These are phyloP conservation scores for Sequoiadendron giganteum DNA, from an alignment of 75 land plant species.

Conservation along the genomic window DNA sequence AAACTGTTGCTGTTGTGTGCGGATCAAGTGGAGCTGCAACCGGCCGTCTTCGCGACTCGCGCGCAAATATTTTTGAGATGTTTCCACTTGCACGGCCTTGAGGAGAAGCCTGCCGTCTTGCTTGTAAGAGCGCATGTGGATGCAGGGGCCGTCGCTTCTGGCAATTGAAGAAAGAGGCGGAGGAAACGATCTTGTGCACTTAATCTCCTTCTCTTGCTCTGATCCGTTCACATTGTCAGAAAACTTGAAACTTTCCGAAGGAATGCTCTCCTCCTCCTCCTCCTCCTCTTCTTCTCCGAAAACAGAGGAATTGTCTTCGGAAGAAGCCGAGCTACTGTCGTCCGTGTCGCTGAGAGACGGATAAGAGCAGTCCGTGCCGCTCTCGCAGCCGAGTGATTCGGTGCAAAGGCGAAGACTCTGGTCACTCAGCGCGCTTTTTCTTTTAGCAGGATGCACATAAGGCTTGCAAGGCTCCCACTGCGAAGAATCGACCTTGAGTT, in stretches of 20 bases:
- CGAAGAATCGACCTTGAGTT: not conserved
- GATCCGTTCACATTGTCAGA: not conserved
- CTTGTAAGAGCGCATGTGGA: constrained; percentile 39
- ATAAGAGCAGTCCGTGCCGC: constrained; percentile 50
- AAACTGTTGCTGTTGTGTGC: not conserved
- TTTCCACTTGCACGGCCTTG: constrained; percentile 47
- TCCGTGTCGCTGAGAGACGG: constrained; percentile 8
- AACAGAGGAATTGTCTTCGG: not conserved
- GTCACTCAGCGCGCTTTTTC: constrained; percentile 39
- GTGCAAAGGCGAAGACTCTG: constrained; percentile 70
- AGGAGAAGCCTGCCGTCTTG: constrained; percentile 58
- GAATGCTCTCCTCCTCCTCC: not conserved
- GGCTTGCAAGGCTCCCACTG: constrained; percentile 22
- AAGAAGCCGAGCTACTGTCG: not conserved
- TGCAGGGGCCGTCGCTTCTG: constrained; percentile 21
- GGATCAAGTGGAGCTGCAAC: constrained; percentile 41
- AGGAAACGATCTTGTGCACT: constrained; percentile 32
- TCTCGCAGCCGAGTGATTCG: constrained; percentile 72
- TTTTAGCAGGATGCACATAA: constrained; percentile 52
- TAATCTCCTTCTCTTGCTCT: not conserved
- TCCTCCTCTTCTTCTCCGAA: constrained; percentile 11
- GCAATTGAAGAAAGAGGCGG: constrained; percentile 63
- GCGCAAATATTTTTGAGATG: constrained; percentile 37
- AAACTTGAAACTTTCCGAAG: not conserved
- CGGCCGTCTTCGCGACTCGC: constrained; percentile 54